Evolutionary conservation across 345 rosid species (phyloP).

Genomic region (Aegle marmelos): DNA sequence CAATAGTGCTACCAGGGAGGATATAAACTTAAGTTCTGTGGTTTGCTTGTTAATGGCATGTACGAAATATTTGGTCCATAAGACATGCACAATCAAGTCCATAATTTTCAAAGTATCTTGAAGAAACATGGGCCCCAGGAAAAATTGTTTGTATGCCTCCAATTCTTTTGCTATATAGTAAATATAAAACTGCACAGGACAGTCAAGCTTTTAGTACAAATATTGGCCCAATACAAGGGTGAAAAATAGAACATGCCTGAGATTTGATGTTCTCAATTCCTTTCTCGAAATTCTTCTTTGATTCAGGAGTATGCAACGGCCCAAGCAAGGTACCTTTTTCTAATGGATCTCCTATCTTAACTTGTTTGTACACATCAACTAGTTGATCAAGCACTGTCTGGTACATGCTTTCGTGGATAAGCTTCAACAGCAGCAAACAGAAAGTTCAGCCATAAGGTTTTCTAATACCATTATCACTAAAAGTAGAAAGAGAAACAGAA

Average conservation of each 20-base stretch:
- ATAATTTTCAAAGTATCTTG: background rate
- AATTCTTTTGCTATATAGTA: background rate
- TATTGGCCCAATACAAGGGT: background rate
- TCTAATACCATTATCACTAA: background rate
- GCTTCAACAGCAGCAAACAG: conserved; percentile 44
- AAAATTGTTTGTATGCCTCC: background rate
- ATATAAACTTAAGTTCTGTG: background rate
- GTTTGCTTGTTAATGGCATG: background rate
- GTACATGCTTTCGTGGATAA: conserved; percentile 83
- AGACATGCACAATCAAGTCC: background rate
- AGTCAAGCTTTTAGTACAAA: background rate
- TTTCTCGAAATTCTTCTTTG: conserved; percentile 71
- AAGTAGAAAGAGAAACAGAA: conserved; percentile 10
- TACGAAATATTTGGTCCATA: background rate
- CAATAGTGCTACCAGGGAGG: background rate
- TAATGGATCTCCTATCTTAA: conserved; percentile 85
- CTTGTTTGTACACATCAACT: conserved; percentile 73
- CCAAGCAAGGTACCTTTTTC: conserved; percentile 86
- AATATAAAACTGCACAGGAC: background rate
- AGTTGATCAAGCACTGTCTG: conserved; percentile 70
- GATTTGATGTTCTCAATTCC: conserved; percentile 86
- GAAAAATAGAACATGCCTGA: conserved; percentile 50
- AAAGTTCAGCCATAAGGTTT: conserved; percentile 5
- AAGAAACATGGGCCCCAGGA: background rate
- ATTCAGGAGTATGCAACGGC: conserved; percentile 73